phyloP scores from a whole-genome alignment of 2,329 filamentous ascomycete species.

The Colletotrichum chrysophilum region DNA sequence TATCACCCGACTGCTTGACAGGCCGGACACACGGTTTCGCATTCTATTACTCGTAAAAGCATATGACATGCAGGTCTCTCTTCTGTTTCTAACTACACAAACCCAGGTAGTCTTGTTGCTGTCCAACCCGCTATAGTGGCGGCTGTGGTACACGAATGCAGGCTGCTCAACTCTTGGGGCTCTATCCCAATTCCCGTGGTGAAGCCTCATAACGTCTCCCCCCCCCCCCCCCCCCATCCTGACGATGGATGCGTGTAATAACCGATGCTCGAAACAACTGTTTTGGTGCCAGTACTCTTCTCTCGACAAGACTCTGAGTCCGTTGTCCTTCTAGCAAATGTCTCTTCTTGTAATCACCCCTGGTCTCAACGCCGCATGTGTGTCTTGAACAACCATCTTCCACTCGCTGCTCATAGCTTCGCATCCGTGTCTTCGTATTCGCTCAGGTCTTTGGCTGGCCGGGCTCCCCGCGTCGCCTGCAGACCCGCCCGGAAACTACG shows the following conservation, averaged over 20 bases:
- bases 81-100: neutral
- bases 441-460: constrained; percentile 74
- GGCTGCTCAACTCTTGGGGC: neutral
- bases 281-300: neutral
- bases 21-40: neutral
- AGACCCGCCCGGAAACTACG: constrained; percentile 80
- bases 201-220: constrained; percentile 15
- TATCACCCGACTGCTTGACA: neutral
- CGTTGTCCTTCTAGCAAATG: constrained; percentile 14
- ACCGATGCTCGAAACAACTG: neutral
- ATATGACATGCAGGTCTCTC: neutral
- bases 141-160: neutral
- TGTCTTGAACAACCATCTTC: neutral
- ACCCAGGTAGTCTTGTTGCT: neutral
- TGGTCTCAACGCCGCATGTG: constrained; percentile 5
- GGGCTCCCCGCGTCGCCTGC: constrained; percentile 73
- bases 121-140: neutral
- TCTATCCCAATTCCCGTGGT: constrained; percentile 1
- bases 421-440: constrained; percentile 86
- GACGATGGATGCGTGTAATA: neutral
- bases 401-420: constrained; percentile 66
- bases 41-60: neutral
- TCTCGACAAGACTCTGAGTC: neutral
- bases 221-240: neutral
- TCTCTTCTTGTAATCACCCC: neutral